Conservation (phyloP, 352 stramenopile species). For the Pythium apleroticum region DNA sequence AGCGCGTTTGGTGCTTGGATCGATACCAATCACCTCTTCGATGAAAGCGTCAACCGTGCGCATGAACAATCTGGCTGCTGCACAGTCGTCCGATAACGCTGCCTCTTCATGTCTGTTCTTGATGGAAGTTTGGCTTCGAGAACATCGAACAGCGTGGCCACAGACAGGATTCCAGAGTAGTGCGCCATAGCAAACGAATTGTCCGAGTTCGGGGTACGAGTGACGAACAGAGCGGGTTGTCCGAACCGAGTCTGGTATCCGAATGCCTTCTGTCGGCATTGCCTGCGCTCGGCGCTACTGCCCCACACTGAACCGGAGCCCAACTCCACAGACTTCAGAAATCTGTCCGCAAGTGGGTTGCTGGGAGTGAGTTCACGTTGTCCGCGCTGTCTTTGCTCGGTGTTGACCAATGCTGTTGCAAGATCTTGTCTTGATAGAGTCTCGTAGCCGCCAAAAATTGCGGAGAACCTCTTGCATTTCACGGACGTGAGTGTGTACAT, state of each 20-base stretch:
- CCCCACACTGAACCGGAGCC: conserved; percentile 16
- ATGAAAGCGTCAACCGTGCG: too few species aligned
- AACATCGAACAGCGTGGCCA: too few species aligned
- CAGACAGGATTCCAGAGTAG: too few species aligned
- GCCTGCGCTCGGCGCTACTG: conserved; percentile 16
- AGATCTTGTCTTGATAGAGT: conserved; percentile 1
- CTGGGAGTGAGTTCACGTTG: conserved; percentile 1
- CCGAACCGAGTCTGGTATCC: conserved; percentile 23
- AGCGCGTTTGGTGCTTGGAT: too few species aligned
- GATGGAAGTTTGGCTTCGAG: too few species aligned
- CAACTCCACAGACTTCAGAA: conserved; percentile 21
- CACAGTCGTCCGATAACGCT: too few species aligned
- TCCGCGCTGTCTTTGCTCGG: too few species aligned
- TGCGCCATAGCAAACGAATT: too few species aligned
- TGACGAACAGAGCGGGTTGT: conserved; percentile 21
- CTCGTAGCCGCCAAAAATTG: neutral
- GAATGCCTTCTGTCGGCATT: conserved; percentile 24
- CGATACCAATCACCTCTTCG: too few species aligned
- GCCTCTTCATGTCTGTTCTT: too few species aligned
- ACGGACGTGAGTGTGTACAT: neutral
- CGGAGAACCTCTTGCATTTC: neutral
- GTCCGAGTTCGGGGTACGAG: conserved; percentile 22
- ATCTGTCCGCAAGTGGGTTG: conserved; percentile 4
- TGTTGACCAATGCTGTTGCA: conserved; percentile 8
- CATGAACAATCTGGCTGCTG: too few species aligned